Conservation (phyloP, 441 rosid species). For the Pelargonium fulgidum region DNA sequence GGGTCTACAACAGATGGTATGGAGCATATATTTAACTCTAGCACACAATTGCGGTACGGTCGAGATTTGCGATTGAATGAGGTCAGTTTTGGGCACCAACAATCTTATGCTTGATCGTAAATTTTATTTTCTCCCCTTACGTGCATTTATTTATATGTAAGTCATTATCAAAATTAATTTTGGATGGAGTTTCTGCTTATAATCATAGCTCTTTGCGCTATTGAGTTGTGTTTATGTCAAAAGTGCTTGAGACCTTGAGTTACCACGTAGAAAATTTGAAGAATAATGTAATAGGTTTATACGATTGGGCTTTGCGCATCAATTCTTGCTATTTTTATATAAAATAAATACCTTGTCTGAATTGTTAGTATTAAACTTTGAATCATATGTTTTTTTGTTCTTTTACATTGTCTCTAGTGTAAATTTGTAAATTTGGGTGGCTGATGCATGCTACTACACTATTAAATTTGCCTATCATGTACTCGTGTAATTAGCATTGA, state of each 20-base stretch:
- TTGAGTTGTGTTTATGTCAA: background rate
- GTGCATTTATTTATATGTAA: background rate
- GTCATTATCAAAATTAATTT: constrained; percentile 1
- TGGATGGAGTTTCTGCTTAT: background rate
- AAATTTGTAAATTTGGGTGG: background rate
- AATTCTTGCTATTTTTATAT: background rate
- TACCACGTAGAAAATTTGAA: constrained; percentile 2
- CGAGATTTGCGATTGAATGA: constrained; percentile 93
- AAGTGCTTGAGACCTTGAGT: background rate
- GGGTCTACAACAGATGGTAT: constrained; percentile 87
- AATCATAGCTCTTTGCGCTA: too few species aligned
- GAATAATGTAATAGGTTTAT: background rate
- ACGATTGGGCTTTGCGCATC: background rate
- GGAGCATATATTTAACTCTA: constrained; percentile 94
- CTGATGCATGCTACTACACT: constrained; percentile 6
- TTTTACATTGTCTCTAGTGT: background rate
- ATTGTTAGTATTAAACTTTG: background rate
- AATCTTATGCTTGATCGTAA: constrained; percentile 13
- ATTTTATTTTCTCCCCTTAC: constrained; percentile 7
- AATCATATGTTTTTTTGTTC: background rate
- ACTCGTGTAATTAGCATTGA: background rate
- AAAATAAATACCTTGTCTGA: background rate
- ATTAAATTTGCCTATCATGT: background rate
- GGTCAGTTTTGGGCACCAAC: constrained; percentile 36
- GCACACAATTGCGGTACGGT: constrained; percentile 83